phyloP scores from a whole-genome alignment of 352 stramenopile species.

The Pythium dissotocum region DNA sequence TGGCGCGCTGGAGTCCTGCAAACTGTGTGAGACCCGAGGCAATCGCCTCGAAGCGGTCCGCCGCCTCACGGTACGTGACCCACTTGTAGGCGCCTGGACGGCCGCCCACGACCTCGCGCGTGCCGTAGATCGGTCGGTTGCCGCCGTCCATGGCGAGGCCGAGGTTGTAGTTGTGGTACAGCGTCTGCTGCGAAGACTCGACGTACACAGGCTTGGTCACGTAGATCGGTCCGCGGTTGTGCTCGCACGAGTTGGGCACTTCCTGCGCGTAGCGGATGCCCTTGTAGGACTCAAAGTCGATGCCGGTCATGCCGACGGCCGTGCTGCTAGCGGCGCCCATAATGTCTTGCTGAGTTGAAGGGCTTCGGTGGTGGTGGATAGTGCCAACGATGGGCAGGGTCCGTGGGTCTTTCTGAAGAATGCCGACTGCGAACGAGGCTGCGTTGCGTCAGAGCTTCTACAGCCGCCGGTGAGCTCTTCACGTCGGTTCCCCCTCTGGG shows the following conservation, averaged over 20 bases:
- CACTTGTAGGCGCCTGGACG: slow-evolving; percentile 43
- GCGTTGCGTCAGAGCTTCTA: too few species aligned
- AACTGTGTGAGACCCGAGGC: slow-evolving; percentile 38
- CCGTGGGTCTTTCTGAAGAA: too few species aligned
- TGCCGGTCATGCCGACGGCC: slow-evolving; percentile 43
- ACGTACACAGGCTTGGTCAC: slow-evolving; percentile 11
- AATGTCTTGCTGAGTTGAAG: neutral
- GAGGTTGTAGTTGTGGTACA: slow-evolving; percentile 49
- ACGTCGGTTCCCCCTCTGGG: too few species aligned
- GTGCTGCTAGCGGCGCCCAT: slow-evolving; percentile 52
- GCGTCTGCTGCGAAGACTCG: slow-evolving; percentile 20
- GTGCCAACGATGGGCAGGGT: too few species aligned
- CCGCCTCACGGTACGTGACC: slow-evolving; percentile 55
- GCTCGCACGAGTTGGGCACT: slow-evolving; percentile 41
- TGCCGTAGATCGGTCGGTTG: slow-evolving; percentile 41
- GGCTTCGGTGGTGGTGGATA: too few species aligned
- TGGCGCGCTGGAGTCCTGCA: slow-evolving; percentile 43
- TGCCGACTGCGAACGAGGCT: too few species aligned
- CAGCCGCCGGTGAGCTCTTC: too few species aligned
- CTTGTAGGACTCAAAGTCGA: slow-evolving; percentile 59
- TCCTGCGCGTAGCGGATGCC: slow-evolving; percentile 44
- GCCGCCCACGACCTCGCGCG: slow-evolving; percentile 33
- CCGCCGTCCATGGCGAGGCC: slow-evolving; percentile 31
- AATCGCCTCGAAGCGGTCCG: slow-evolving; percentile 37
- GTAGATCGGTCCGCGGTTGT: slow-evolving; percentile 42